Base-by-base conservation (phyloP, 345 rosid species). In the Hibiscus mutabilis region DNA sequence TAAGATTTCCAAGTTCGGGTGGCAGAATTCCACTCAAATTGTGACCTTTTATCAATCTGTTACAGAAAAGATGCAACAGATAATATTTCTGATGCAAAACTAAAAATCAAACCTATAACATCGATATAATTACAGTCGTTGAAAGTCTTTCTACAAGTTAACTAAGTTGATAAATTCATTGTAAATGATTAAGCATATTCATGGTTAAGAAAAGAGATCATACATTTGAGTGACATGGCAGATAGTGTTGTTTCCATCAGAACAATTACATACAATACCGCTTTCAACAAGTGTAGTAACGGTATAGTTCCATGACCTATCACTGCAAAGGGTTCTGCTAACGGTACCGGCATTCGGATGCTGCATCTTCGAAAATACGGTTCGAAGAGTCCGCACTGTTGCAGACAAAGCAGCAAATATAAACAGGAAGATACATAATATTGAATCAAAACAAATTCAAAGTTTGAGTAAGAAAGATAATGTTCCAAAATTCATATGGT, bases 191-290 rank as follows among this genome's bases (percentile, higher is more conserved):
- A 53, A 27, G 37, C 8, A 27, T n/a, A 4, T 33, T 13, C 16
- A 12, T 24, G 18, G 3, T 37, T 11, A 10, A n/a, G 25, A 46
- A 66, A 29, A 0, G 75, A n/a, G 76, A 35, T 5, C 84, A 73
- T 84, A 89, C 97, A 92, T 79, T 53, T 2, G 62, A 15, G 86
- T 88, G 74, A 92, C 92, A 61, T 76, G 97, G 71, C 92, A 90
- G 52, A 79, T 40, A 0, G 81, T 76, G 76, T 40, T 61, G 59
- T 51, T 46, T 53, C 22, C 60, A 10, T 73, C 67, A 44, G 81
- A 35, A 70, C 97, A 90, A 77, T 87, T 37, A 68, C 98, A 92
- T 11, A 78, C 31, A 51, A 93, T 82, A 35, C 46, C 74, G 76
- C 85, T 78, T 37, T 6, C 13, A 47, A 31, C 21, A 9, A 0